A percentile compares a stretch with the other conserved stretches of the same genome.
phyloP scores from a whole-genome alignment of 495 filamentous ascomycete genomes.

The Podospora didyma region DNA sequence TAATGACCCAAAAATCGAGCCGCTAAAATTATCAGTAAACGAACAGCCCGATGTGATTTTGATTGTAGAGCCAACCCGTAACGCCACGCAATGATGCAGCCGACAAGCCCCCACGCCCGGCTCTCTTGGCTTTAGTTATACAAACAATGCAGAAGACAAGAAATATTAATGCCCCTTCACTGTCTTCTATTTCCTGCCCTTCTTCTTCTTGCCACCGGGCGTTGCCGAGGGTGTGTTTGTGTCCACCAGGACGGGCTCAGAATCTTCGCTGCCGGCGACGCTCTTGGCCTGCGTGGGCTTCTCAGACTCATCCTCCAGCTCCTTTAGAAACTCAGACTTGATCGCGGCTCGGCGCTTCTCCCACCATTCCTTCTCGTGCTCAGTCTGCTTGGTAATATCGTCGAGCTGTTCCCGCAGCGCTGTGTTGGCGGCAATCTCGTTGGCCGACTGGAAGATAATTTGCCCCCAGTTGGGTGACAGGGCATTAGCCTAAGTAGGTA shows the following conservation, averaged over 20 bases:
- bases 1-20: too few relatives aligned
- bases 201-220: conserved; percentile 63
- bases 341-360: conserved; percentile 69
- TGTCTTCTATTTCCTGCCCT: conserved; percentile 64
- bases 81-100: conserved; percentile 29
- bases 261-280: conserved; percentile 66
- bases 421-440: conserved; percentile 75
- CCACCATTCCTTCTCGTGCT: conserved; percentile 85
- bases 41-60: conserved; percentile 4
- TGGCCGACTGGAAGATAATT: conserved; percentile 89
- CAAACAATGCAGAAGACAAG: not conserved
- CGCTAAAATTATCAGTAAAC: not conserved
- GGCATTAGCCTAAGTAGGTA: conserved; percentile 65
- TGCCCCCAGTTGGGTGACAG: conserved; percentile 85
- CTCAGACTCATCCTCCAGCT: conserved; percentile 58
- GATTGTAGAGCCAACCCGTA: conserved; percentile 17
- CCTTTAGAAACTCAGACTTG: conserved; percentile 77
- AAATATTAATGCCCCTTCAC: not conserved
- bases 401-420: conserved; percentile 70
- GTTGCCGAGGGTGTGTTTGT: conserved; percentile 53
- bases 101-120: not conserved
- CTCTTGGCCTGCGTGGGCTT: conserved; percentile 22
- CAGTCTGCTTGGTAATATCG: conserved; percentile 66
- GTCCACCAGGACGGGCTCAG: conserved; percentile 84
- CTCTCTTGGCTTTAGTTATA: conserved; percentile 15